Percentiles rank a stretch among this genome's conserved stretches.
Conservation (phyloP, 2,329 filamentous ascomycete species). For the Ceratocystis colombiana region DNA sequence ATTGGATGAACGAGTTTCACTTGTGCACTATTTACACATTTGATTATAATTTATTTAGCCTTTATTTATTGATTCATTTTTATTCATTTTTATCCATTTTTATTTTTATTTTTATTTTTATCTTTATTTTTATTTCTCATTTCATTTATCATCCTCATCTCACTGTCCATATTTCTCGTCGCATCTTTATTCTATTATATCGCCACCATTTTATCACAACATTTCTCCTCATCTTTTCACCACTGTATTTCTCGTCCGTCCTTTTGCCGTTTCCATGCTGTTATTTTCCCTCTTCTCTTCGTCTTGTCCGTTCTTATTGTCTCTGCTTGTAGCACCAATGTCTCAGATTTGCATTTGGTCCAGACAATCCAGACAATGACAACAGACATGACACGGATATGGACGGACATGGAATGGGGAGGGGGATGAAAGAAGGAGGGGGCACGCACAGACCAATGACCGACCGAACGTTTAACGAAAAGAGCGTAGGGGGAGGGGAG, state of each 20-base stretch:
- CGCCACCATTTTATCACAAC: not conserved
- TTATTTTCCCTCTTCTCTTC: not conserved
- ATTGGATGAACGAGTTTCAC: conserved; percentile 15
- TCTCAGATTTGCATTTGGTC: conserved; percentile 5
- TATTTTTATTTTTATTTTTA: not conserved
- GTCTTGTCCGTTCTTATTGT: not conserved
- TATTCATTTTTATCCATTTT: not conserved
- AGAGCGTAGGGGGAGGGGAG: not conserved
- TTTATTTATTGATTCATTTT: not conserved
- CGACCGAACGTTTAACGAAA: not conserved
- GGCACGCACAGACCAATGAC: not conserved
- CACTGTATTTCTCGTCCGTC: not conserved
- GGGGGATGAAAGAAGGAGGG: not conserved
- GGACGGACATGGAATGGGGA: not conserved
- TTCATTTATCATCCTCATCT: not conserved
- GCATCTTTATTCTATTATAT: not conserved
- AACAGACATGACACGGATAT: conserved; percentile 15
- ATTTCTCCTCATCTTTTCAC: not conserved
- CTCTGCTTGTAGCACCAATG: conserved; percentile 13
- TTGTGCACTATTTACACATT: conserved; percentile 1
- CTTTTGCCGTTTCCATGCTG: not conserved
- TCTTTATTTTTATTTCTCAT: not conserved
- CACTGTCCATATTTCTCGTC: not conserved
- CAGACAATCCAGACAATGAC: conserved; percentile 15
- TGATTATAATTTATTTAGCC: not conserved